Evolutionary conservation across 1,284 basidiomycete genomes (phyloP).

Genomic region (Naganishia sp.): DNA sequence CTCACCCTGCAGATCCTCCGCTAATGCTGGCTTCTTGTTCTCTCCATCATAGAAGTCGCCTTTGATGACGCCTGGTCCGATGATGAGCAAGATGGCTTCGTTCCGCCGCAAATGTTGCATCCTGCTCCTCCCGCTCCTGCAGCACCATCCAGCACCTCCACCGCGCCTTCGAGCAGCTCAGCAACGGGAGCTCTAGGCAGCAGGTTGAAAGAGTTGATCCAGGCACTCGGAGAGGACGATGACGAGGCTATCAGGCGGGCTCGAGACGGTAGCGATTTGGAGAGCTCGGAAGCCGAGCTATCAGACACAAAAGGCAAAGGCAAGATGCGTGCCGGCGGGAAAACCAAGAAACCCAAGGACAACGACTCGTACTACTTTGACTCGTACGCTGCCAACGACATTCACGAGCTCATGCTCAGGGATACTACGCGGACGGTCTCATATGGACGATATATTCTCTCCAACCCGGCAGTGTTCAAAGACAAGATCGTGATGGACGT

Average conservation of each 20-base stretch:
- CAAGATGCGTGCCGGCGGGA: conserved; percentile 22
- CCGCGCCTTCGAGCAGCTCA: not conserved
- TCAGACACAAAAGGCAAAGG: conserved; percentile 19
- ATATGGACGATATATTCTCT: conserved; percentile 87
- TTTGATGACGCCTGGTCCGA: conserved; percentile 72
- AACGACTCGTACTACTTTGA: conserved; percentile 89
- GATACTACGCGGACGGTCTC: conserved; percentile 91
- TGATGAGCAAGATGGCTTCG: conserved; percentile 52
- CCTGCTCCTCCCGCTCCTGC: conserved; percentile 6
- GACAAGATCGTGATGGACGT: conserved; percentile 90
- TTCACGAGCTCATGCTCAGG: conserved; percentile 64
- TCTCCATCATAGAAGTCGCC: conserved; percentile 58
- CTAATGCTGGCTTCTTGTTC: conserved; percentile 6
- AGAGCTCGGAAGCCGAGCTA: not conserved
- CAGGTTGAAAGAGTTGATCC: conserved; percentile 22
- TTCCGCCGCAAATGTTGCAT: conserved; percentile 34
- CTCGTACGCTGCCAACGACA: conserved; percentile 80
- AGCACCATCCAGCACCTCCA: not conserved
- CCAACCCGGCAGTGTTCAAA: conserved; percentile 78
- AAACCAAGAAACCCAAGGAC: conserved; percentile 38
- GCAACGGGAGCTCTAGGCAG: conserved; percentile 4
- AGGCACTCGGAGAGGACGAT: conserved; percentile 22
- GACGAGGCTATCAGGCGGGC: not conserved
- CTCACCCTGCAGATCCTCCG: not conserved
- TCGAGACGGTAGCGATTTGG: not conserved